phyloP scores from a whole-genome alignment of 2,329 filamentous ascomycete species.

The Calonectria honghensis region DNA sequence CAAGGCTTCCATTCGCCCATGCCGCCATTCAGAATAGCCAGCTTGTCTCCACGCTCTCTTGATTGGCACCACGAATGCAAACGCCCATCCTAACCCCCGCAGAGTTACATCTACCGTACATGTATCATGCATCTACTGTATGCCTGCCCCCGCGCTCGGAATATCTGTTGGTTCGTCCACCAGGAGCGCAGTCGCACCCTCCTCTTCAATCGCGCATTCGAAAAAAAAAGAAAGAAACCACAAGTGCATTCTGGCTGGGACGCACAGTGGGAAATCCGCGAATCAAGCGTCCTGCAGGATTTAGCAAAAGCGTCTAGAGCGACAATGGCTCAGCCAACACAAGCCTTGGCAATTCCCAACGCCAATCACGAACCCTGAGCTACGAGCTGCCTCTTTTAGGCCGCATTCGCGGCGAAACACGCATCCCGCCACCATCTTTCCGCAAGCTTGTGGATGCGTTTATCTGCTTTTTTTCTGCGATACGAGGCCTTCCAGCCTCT shows the following conservation, averaged over 20 bases:
- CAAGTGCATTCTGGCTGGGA: background rate
- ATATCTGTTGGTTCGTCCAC: background rate
- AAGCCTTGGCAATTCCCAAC: background rate
- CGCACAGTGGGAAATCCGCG: background rate
- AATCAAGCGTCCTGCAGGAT: background rate
- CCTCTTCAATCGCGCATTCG: background rate
- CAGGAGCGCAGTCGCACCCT: background rate
- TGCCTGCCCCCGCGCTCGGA: background rate
- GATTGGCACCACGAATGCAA: slow-evolving; percentile 21
- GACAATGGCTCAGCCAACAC: background rate
- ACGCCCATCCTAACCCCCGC: background rate
- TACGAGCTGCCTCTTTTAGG: slow-evolving; percentile 1
- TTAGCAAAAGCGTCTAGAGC: background rate
- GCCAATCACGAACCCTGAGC: background rate
- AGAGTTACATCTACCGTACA: slow-evolving; percentile 1
- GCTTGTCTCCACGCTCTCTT: background rate
- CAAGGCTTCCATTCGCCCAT: background rate
- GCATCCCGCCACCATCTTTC: background rate
- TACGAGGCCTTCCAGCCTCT: background rate
- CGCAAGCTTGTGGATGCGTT: background rate
- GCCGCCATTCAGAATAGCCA: background rate
- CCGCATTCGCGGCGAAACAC: background rate
- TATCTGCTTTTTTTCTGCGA: background rate
- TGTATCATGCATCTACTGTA: background rate
- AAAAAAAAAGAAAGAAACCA: background rate